phyloP scores from a whole-genome alignment of 2,329 filamentous ascomycete species.

The Fusarium lyarnte region DNA sequence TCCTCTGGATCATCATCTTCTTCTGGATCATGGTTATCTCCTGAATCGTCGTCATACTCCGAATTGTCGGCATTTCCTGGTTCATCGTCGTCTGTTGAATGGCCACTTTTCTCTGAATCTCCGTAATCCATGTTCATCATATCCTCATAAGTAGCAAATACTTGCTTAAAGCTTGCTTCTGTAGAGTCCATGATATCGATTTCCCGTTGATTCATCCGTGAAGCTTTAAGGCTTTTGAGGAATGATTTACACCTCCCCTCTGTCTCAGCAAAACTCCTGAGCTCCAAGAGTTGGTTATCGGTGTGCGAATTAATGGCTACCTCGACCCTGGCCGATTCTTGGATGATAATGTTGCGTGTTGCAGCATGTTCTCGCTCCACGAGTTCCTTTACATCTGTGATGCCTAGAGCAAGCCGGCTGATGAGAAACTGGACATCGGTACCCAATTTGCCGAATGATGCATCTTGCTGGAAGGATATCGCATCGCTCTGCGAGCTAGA shows the following conservation, averaged over 20 bases:
- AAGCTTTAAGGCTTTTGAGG: background rate
- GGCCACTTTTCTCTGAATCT: fast-evolving
- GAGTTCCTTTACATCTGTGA: fast-evolving
- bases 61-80: too few relatives aligned
- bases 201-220: fast-evolving
- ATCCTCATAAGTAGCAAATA: background rate
- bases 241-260: fast-evolving
- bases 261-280: fast-evolving
- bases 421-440: background rate
- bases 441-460: fast-evolving
- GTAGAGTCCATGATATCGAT: fast-evolving
- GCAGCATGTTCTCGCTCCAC: fast-evolving
- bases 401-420: fast-evolving
- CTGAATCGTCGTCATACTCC: too few relatives aligned
- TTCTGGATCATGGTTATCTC: too few relatives aligned
- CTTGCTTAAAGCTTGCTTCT: background rate
- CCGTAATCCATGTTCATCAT: fast-evolving
- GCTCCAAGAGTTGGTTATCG: fast-evolving
- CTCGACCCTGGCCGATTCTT: fast-evolving
- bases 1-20: background rate
- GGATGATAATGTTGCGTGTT: fast-evolving
- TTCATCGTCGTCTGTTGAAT: background rate
- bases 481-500: background rate
- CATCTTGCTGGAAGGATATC: fast-evolving
- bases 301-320: fast-evolving